These are phyloP conservation scores for Austroboletus niveus DNA, from an alignment of 1,284 basidiomycete species.

Conservation along the genomic window DNA sequence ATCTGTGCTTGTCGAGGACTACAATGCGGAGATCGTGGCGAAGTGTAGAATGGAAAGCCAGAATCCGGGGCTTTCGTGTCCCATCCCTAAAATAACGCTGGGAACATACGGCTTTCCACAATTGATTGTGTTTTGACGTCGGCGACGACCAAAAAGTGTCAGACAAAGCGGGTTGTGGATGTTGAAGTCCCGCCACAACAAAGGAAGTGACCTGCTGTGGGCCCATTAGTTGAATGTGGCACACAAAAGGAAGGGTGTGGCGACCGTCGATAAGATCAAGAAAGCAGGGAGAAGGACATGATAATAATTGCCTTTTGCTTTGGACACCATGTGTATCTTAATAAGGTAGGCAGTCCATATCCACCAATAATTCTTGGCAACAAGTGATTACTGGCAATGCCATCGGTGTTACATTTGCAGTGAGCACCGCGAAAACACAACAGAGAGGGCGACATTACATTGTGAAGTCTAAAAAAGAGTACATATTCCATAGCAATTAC, in stretches of 20 bases:
- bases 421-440: slow-evolving; percentile 15
- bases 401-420: slow-evolving; percentile 7
- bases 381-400: neutral
- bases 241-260: slow-evolving; percentile 1
- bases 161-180: slow-evolving; percentile 22
- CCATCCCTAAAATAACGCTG: slow-evolving; percentile 4
- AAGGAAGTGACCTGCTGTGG: slow-evolving; percentile 11
- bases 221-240: neutral
- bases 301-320: slow-evolving; percentile 3
- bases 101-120: slow-evolving; percentile 3
- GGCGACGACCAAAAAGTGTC: slow-evolving; percentile 10
- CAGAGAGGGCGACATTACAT: slow-evolving; percentile 27
- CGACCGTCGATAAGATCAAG: slow-evolving; percentile 15
- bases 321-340: slow-evolving; percentile 5
- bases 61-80: slow-evolving; percentile 23
- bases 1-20: neutral
- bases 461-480: slow-evolving; percentile 5
- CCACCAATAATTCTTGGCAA: slow-evolving; percentile 5
- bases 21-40: slow-evolving; percentile 6
- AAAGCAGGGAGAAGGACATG: slow-evolving; percentile 18
- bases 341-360: slow-evolving; percentile 15
- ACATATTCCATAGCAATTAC: slow-evolving; percentile 14
- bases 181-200: slow-evolving; percentile 10
- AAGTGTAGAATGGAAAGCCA: neutral
- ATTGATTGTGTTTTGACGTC: slow-evolving; percentile 16